These are phyloP conservation scores for Aurantiochytrium sp. DNA, from an alignment of 108 stramenopile genomes.

Conservation along the genomic window DNA sequence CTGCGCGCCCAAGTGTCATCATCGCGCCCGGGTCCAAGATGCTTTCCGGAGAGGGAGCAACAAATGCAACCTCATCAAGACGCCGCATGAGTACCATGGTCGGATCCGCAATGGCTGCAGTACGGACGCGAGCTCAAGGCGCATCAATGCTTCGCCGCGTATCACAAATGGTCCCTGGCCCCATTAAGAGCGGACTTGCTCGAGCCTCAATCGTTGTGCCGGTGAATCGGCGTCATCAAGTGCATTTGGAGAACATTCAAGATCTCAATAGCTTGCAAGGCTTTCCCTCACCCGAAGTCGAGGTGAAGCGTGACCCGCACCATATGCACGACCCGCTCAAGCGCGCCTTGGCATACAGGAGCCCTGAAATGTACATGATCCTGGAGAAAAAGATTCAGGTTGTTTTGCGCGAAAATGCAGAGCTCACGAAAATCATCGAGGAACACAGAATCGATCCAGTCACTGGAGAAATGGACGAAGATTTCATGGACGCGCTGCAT, in stretches of 20 bases:
- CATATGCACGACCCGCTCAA: not conserved
- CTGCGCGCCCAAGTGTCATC: not conserved
- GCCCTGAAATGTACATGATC: conserved; percentile 6
- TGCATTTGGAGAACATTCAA: not conserved
- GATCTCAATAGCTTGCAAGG: not conserved
- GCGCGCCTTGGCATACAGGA: not conserved
- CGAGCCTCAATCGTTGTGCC: not conserved
- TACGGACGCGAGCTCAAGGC: not conserved
- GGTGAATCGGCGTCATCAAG: not conserved
- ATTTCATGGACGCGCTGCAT: not conserved
- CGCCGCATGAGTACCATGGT: not conserved
- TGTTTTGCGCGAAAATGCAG: not conserved
- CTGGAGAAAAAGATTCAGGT: not conserved
- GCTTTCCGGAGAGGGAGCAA: not conserved
- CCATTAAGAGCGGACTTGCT: not conserved
- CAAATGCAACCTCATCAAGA: not conserved
- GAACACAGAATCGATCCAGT: not conserved
- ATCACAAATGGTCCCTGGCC: not conserved
- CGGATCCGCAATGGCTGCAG: not conserved
- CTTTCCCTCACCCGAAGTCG: not conserved
- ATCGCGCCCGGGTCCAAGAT: not conserved
- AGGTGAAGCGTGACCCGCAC: not conserved
- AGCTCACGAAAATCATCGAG: not conserved
- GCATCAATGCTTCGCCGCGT: not conserved
- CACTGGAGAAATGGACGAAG: conserved; percentile 3